Evolutionary conservation across 2,329 filamentous ascomycete species (phyloP).

Genomic region (Whalleya microplaca): DNA sequence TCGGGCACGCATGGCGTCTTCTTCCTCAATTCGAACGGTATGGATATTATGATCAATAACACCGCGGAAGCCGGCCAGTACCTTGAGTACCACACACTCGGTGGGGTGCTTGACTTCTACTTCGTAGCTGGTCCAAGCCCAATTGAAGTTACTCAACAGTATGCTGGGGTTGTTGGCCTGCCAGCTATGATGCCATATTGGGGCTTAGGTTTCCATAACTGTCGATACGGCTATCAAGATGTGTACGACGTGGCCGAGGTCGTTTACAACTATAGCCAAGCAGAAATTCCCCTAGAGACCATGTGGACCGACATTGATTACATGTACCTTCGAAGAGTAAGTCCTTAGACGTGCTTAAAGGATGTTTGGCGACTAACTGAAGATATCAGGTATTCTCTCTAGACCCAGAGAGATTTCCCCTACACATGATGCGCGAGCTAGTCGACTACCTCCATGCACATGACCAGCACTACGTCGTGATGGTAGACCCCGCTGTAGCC

Average conservation of each 20-base stretch:
- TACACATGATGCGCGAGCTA: conserved; percentile 65
- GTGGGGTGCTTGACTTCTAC: too few species aligned
- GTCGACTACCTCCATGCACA: conserved; percentile 68
- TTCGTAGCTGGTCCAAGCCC: too few species aligned
- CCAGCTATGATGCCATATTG: conserved; percentile 68
- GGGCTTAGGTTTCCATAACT: conserved; percentile 65
- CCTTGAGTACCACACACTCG: too few species aligned
- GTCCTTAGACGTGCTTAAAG: conserved; percentile 5
- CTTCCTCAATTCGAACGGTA: too few species aligned
- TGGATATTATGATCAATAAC: too few species aligned
- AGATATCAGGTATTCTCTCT: conserved; percentile 59
- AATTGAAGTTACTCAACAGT: conserved; percentile 64
- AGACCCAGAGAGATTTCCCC: conserved; percentile 66
- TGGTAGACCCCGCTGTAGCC: conserved; percentile 73
- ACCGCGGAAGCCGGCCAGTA: too few species aligned
- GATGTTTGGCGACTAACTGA: conserved; percentile 13
- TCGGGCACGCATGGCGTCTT: too few species aligned
- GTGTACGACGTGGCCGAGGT: conserved; percentile 69
- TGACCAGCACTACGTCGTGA: conserved; percentile 73
- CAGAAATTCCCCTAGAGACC: conserved; percentile 68
- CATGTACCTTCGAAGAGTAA: conserved; percentile 55
- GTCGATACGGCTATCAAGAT: conserved; percentile 67
- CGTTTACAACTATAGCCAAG: conserved; percentile 67
- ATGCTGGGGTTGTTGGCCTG: conserved; percentile 58
- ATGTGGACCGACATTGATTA: conserved; percentile 72